Evolutionary conservation across 305 asterid genomes (phyloP).

Genomic region (Galium porrigens): DNA sequence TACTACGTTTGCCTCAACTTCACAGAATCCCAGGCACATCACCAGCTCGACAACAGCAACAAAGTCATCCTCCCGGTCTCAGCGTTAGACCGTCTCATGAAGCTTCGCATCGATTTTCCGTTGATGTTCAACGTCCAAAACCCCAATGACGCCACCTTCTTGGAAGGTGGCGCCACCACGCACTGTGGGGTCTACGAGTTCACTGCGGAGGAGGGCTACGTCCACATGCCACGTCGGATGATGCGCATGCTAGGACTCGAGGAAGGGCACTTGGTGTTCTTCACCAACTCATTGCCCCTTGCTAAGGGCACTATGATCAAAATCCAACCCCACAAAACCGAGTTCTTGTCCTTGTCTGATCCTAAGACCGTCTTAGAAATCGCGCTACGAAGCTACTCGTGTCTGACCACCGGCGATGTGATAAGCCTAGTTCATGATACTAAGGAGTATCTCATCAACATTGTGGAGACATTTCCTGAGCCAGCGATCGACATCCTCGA

Average conservation of each 20-base stretch:
- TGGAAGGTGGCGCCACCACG: background rate
- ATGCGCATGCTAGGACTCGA: background rate
- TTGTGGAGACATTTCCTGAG: background rate
- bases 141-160: background rate
- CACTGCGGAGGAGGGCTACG: constrained; percentile 8
- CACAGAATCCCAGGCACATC: background rate
- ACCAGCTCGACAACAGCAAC: background rate
- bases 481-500: background rate
- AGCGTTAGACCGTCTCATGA: background rate
- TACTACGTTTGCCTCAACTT: background rate
- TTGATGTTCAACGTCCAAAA: constrained; percentile 1
- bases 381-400: background rate
- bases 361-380: background rate
- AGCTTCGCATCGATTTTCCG: background rate
- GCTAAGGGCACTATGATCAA: constrained; percentile 6
- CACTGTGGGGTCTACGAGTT: constrained; percentile 12
- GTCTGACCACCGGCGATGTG: background rate
- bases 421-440: background rate
- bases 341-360: background rate
- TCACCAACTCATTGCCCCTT: background rate
- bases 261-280: background rate
- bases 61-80: constrained; percentile 8
- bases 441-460: background rate
- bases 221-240: constrained; percentile 11
- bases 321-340: constrained; percentile 3